These are phyloP conservation scores for Phalaenopsis aphrodite DNA, from an alignment of 106 monocot species.

Conservation along the genomic window DNA sequence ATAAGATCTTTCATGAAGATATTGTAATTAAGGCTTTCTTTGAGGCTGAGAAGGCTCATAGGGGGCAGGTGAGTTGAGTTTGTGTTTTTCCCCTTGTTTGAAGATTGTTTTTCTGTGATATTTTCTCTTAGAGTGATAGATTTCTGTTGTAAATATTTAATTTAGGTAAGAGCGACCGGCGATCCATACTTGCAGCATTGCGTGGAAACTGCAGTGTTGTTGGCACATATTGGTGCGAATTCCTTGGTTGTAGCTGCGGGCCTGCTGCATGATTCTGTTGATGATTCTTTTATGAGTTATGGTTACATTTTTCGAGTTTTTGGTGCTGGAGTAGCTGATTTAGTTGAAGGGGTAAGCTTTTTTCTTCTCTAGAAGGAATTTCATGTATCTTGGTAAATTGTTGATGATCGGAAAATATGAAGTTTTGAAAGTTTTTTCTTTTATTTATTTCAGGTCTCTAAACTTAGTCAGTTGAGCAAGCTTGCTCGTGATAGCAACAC, in stretches of 20 bases:
- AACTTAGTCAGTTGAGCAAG: conserved; percentile 92
- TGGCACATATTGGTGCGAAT: conserved; percentile 79
- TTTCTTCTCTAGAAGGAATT: background rate
- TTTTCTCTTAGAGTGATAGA: background rate
- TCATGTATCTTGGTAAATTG: background rate
- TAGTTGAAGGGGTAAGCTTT: conserved; percentile 76
- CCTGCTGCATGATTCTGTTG: conserved; percentile 86
- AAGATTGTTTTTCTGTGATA: background rate
- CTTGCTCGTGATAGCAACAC: conserved; percentile 93
- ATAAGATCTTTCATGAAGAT: conserved; percentile 75
- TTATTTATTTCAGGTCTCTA: conserved; percentile 61
- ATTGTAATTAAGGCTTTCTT: conserved; percentile 79
- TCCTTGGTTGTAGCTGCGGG: conserved; percentile 83
- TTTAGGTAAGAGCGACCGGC: conserved; percentile 77
- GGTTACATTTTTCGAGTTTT: conserved; percentile 53
- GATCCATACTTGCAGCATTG: conserved; percentile 95
- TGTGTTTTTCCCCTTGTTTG: background rate
- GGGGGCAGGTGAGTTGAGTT: conserved; percentile 63
- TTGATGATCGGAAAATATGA: background rate
- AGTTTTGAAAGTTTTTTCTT: background rate
- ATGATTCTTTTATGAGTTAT: conserved; percentile 85
- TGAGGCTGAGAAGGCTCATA: conserved; percentile 84
- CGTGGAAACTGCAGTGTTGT: conserved; percentile 81
- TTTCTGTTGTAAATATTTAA: background rate
- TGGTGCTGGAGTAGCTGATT: conserved; percentile 70